A percentile compares a stretch with the other conserved stretches of the same genome.
Conservation (phyloP, 1,139 yeast species). For the Candida sp. region DNA sequence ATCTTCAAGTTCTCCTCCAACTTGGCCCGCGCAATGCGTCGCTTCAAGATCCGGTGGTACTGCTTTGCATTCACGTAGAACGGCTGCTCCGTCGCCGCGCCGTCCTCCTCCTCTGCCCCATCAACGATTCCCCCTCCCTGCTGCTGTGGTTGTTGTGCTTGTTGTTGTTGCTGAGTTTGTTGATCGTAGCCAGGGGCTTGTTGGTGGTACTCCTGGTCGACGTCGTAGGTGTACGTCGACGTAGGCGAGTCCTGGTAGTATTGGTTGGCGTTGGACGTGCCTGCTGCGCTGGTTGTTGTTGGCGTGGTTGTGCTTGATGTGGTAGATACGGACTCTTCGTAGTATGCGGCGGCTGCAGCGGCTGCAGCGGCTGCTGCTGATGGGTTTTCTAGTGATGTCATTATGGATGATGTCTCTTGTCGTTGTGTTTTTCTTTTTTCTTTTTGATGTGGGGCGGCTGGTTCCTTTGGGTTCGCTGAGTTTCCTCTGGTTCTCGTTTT, state of each 20-base stretch:
- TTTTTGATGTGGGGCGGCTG: too few species aligned
- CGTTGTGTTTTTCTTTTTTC: not conserved
- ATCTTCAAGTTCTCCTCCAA: conserved; percentile 88
- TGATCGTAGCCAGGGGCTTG: conserved; percentile 6
- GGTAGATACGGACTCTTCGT: conserved; percentile 33
- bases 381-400: conserved; percentile 5
- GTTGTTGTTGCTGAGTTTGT: conserved; percentile 12
- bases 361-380: too few species aligned
- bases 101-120: not conserved
- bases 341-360: not conserved
- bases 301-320: conserved; percentile 8
- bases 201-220: conserved; percentile 1
- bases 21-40: conserved; percentile 93
- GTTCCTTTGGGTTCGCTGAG: too few species aligned
- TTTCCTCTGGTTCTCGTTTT: too few species aligned
- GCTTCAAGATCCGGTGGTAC: conserved; percentile 90
- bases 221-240: conserved; percentile 4
- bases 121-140: not conserved
- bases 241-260: conserved; percentile 35
- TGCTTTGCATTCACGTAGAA: conserved; percentile 98
- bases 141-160: not conserved
- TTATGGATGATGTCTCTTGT: not conserved
- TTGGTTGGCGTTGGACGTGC: not conserved
- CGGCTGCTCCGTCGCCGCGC: conserved; percentile 69
- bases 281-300: not conserved